These are phyloP conservation scores for Pycnococcus provasolii DNA, from an alignment of 139 green algal genomes.

Conservation along the genomic window DNA sequence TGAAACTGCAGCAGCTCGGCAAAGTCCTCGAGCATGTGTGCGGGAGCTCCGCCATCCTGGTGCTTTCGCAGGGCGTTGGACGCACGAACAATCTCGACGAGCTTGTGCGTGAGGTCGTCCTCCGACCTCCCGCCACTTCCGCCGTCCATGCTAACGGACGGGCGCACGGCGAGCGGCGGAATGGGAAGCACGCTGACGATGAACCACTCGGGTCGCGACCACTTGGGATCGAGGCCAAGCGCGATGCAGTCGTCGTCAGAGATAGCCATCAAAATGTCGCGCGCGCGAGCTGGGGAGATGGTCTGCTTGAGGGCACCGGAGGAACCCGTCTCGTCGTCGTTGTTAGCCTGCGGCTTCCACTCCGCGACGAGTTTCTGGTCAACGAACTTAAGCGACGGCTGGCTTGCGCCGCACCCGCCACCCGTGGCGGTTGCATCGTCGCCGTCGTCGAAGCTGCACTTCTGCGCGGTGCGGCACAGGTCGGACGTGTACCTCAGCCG, in stretches of 20 bases:
- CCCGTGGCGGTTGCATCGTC: not conserved
- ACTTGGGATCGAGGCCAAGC: slow-evolving; percentile 77
- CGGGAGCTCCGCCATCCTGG: slow-evolving; percentile 71
- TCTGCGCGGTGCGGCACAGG: slow-evolving; percentile 31
- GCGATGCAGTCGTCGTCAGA: slow-evolving; percentile 76
- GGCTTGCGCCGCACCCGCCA: slow-evolving; percentile 49
- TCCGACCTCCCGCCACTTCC: slow-evolving; percentile 53
- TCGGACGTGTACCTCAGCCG: slow-evolving; percentile 32
- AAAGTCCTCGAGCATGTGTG: slow-evolving; percentile 80
- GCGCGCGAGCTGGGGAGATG: slow-evolving; percentile 60
- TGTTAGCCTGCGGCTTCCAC: slow-evolving; percentile 64
- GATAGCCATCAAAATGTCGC: slow-evolving; percentile 83
- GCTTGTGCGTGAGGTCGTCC: slow-evolving; percentile 96
- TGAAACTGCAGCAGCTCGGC: slow-evolving; percentile 75
- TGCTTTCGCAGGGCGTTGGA: slow-evolving; percentile 77
- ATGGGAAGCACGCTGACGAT: slow-evolving; percentile 82
- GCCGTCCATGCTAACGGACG: slow-evolving; percentile 86
- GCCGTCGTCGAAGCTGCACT: slow-evolving; percentile 7
- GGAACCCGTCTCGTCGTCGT: slow-evolving; percentile 45
- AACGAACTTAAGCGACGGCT: slow-evolving; percentile 77
- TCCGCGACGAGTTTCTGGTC: slow-evolving; percentile 79
- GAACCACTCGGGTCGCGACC: slow-evolving; percentile 84
- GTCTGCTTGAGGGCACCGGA: slow-evolving; percentile 51
- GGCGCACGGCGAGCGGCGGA: slow-evolving; percentile 76
- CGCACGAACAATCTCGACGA: slow-evolving; percentile 87